These are phyloP conservation scores for Chlorella vulgaris DNA, from an alignment of 139 green algal genomes.

Conservation along the genomic window DNA sequence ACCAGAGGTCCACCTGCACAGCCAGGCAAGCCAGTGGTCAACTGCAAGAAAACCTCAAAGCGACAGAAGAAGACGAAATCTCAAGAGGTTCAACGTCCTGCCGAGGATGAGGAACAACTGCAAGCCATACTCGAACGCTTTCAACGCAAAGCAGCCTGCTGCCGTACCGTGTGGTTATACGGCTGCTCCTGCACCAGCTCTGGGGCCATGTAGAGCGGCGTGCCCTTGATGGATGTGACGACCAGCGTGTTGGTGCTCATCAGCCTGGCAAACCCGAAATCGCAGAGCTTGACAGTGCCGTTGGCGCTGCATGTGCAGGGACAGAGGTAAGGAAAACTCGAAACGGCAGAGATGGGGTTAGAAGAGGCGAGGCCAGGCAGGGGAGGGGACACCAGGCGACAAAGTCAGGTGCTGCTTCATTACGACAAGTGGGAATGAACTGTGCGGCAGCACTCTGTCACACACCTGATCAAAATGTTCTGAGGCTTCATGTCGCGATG, in stretches of 20 bases:
- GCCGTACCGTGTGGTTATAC: slow-evolving; percentile 90
- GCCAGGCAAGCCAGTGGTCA: background rate
- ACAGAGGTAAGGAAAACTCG: background rate
- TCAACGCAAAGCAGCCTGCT: too few species aligned
- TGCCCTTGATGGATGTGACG: slow-evolving; percentile 96
- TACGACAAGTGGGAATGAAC: too few species aligned
- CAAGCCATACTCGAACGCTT: too few species aligned
- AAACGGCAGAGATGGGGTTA: too few species aligned
- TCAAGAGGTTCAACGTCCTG: too few species aligned
- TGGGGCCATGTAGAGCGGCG: slow-evolving; percentile 98
- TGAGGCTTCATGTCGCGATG: slow-evolving; percentile 95
- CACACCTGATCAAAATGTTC: slow-evolving; percentile 84
- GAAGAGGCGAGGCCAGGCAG: too few species aligned
- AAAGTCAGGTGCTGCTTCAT: too few species aligned
- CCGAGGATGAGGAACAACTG: too few species aligned
- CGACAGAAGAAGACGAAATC: too few species aligned
- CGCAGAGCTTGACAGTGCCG: slow-evolving; percentile 86
- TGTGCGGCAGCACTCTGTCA: too few species aligned
- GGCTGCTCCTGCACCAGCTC: slow-evolving; percentile 98
- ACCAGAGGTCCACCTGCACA: slow-evolving; percentile 94
- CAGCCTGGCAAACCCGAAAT: slow-evolving; percentile 91
- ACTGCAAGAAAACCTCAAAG: background rate
- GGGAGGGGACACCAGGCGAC: too few species aligned
- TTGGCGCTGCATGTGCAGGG: slow-evolving; percentile 32
- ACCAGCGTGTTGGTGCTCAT: slow-evolving; percentile 94